Conservation (phyloP, 202 grass and related monocot genomes). For the Saccharum hybrid region DNA sequence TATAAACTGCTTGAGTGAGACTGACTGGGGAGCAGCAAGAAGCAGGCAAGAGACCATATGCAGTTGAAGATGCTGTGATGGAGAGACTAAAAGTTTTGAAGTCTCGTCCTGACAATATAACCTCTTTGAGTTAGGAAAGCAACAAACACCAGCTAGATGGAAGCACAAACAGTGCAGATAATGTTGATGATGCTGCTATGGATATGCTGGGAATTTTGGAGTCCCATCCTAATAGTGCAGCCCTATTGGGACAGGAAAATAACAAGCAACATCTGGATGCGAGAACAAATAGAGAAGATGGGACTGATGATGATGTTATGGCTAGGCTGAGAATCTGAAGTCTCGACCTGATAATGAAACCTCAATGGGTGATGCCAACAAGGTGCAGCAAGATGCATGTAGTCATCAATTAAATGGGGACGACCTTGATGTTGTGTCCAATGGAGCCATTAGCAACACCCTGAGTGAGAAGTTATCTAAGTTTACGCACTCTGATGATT, state of each 20-base stretch:
- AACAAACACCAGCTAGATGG: background rate
- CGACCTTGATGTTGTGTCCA: constrained; percentile 38
- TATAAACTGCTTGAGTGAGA: constrained; percentile 16
- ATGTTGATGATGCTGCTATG: constrained; percentile 49
- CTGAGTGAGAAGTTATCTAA: constrained; percentile 18
- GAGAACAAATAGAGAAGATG: background rate
- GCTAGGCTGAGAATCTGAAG: constrained; percentile 42
- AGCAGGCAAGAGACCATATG: constrained; percentile 35
- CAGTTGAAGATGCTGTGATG: constrained; percentile 49
- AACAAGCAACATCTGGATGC: constrained; percentile 17
- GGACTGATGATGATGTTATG: constrained; percentile 45
- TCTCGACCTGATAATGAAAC: constrained; percentile 38
- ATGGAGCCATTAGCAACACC: constrained; percentile 2
- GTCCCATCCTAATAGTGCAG: constrained; percentile 32
- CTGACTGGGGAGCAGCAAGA: constrained; percentile 38
- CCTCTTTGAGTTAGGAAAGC: background rate
- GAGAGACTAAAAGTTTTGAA: constrained; percentile 38
- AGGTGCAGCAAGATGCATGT: constrained; percentile 21
- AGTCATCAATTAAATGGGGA: background rate
- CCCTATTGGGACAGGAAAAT: constrained; percentile 28
- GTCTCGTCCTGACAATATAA: constrained; percentile 7
- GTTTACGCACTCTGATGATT: constrained; percentile 26
- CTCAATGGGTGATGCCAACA: background rate
- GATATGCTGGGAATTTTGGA: constrained; percentile 52
- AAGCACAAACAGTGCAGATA: constrained; percentile 31